Conservation (phyloP, 2,329 filamentous ascomycete genomes). For the Trichoderma aggressivum region DNA sequence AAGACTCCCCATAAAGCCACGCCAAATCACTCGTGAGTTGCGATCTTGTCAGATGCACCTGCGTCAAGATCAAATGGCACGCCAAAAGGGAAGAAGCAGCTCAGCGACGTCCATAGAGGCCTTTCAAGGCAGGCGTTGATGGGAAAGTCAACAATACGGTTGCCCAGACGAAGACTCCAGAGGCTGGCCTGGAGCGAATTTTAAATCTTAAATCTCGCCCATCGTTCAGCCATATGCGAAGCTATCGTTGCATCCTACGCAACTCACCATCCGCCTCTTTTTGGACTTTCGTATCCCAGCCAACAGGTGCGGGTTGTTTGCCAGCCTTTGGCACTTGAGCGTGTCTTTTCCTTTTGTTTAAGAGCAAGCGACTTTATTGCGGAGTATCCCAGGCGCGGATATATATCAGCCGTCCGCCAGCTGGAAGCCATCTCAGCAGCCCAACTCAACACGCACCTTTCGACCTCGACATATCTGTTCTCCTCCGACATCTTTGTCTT, state of each 20-base stretch:
- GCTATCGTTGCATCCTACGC: background rate
- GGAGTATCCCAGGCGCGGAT: background rate
- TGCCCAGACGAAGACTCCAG: background rate
- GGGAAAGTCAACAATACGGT: background rate
- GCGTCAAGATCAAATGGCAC: background rate
- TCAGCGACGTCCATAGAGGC: background rate
- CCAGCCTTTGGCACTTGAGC: slow-evolving; percentile 1
- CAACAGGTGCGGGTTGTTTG: background rate
- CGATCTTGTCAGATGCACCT: background rate
- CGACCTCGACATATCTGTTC: background rate
- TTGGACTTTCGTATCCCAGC: slow-evolving; percentile 23
- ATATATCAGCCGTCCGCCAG: background rate
- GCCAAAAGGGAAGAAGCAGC: background rate
- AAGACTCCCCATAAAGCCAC: background rate
- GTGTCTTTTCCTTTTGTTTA: slow-evolving; percentile 2
- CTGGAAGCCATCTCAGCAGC: background rate
- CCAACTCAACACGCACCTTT: background rate
- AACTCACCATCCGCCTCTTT: slow-evolving; percentile 14
- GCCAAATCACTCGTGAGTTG: background rate
- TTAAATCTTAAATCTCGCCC: background rate
- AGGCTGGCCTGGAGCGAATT: background rate
- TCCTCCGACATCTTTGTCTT: background rate
- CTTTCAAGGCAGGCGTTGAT: background rate
- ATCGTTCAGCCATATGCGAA: background rate
- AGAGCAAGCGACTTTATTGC: background rate